Evolutionary conservation across 805 yeast species (phyloP).

Genomic region (Scheffersomyces lignosus): DNA sequence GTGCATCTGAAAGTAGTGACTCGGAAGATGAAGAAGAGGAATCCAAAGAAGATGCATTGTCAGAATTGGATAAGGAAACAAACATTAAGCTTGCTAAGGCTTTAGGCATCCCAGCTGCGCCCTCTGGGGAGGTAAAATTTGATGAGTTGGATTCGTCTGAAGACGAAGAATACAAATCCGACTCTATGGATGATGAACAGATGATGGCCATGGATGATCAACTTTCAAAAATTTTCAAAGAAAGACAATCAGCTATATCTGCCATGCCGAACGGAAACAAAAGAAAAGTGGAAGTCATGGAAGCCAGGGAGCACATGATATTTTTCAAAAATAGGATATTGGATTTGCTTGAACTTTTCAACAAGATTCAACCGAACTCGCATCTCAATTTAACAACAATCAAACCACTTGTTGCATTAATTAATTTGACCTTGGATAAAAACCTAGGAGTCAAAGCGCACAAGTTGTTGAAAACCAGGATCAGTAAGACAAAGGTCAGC

Average conservation of each 20-base stretch:
- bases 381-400: slow-evolving; percentile 44
- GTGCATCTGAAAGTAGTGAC: slow-evolving; percentile 13
- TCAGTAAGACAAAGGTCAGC: slow-evolving; percentile 50
- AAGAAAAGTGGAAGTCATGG: slow-evolving; percentile 69
- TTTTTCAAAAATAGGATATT: slow-evolving; percentile 76
- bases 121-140: slow-evolving; percentile 46
- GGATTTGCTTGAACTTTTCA: slow-evolving; percentile 70
- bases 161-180: slow-evolving; percentile 61
- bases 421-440: slow-evolving; percentile 68
- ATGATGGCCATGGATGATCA: slow-evolving; percentile 94
- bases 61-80: slow-evolving; percentile 43
- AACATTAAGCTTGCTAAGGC: slow-evolving; percentile 69
- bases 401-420: slow-evolving; percentile 57
- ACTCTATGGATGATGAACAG: slow-evolving; percentile 90
- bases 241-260: slow-evolving; percentile 67
- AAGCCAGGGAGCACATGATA: slow-evolving; percentile 77
- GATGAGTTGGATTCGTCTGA: slow-evolving; percentile 35
- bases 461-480: slow-evolving; percentile 60
- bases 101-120: slow-evolving; percentile 55
- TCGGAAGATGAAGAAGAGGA: slow-evolving; percentile 12
- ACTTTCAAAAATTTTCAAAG: slow-evolving; percentile 78
- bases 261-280: slow-evolving; percentile 54
- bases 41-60: slow-evolving; percentile 11
- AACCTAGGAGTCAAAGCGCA: slow-evolving; percentile 73
- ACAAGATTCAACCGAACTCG: slow-evolving; percentile 45